A percentile compares a stretch with the other conserved stretches of the same genome.
Conservation (phyloP, 495 filamentous ascomycete genomes). For the Darksidea phi region DNA sequence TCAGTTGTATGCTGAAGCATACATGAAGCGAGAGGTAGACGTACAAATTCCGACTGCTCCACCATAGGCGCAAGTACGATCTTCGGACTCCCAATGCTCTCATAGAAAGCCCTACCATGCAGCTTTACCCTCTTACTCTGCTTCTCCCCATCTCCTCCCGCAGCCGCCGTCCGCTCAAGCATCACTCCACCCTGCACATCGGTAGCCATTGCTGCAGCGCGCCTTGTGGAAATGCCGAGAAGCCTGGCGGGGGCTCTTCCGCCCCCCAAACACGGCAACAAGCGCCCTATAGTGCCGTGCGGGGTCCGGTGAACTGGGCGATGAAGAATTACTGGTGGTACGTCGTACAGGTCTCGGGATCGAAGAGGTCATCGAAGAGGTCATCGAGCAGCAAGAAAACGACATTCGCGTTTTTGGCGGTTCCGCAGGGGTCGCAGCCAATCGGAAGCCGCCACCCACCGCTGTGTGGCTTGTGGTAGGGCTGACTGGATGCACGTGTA, state of each 20-base stretch:
- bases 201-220: conserved; percentile 15
- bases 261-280: no score
- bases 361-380: background rate
- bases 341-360: no score
- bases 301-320: no score
- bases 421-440: conserved; percentile 5
- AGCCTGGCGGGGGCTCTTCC: no score
- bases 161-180: background rate
- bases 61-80: conserved; percentile 96
- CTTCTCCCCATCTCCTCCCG: background rate
- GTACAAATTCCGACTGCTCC: conserved; percentile 93
- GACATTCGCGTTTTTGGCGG: background rate
- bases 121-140: conserved; percentile 53
- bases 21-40: conserved; percentile 43
- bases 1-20: background rate
- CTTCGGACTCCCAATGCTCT: conserved; percentile 87
- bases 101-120: conserved; percentile 83
- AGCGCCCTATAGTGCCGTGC: no score
- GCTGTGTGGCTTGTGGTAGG: background rate
- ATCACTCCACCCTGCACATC: background rate
- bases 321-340: no score
- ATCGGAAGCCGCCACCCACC: conserved; percentile 16
- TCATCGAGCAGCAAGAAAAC: background rate
- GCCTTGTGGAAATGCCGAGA: no score
- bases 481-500: conserved; percentile 1